Conservation (phyloP, 257 asterid genomes). For the Plantago elongata region DNA sequence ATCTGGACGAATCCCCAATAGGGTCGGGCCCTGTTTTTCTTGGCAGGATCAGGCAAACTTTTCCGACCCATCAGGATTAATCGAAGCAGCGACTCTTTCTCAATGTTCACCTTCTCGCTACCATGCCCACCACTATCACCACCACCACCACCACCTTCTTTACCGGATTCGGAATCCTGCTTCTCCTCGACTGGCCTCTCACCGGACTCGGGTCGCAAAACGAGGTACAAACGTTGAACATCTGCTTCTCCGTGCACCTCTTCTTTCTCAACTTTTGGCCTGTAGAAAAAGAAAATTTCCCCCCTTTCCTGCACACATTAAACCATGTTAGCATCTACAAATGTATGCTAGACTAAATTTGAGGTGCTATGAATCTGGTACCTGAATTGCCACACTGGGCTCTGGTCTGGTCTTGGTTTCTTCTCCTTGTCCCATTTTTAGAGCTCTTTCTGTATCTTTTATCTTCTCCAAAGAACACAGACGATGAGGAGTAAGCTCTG, state of each 20-base stretch:
- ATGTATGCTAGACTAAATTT: too few relatives aligned
- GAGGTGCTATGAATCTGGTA: background rate
- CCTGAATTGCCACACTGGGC: conserved; percentile 43
- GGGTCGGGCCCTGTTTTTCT: conserved; percentile 25
- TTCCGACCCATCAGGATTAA: conserved; percentile 69
- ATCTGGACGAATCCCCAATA: conserved; percentile 45
- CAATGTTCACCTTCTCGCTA: conserved; percentile 29
- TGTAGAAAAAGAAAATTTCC: conserved; percentile 71
- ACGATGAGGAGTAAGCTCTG: too few relatives aligned
- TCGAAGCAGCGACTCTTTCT: conserved; percentile 41
- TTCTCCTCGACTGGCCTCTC: conserved; percentile 30
- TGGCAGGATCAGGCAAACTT: conserved; percentile 50
- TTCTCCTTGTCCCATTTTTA: conserved; percentile 51
- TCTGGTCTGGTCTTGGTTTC: conserved; percentile 41
- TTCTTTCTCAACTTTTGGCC: conserved; percentile 61
- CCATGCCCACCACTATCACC: conserved; percentile 39
- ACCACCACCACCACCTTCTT: conserved; percentile 29
- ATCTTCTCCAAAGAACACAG: too few relatives aligned
- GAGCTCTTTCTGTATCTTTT: background rate
- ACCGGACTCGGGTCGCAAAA: conserved; percentile 62
- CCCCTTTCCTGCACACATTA: conserved; percentile 52
- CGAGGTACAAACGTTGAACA: conserved; percentile 67
- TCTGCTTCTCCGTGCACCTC: conserved; percentile 54
- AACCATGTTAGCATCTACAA: too few relatives aligned
- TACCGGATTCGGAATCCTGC: conserved; percentile 46